phyloP scores from a whole-genome alignment of 305 asterid genomes.

The Euphrasia arctica region DNA sequence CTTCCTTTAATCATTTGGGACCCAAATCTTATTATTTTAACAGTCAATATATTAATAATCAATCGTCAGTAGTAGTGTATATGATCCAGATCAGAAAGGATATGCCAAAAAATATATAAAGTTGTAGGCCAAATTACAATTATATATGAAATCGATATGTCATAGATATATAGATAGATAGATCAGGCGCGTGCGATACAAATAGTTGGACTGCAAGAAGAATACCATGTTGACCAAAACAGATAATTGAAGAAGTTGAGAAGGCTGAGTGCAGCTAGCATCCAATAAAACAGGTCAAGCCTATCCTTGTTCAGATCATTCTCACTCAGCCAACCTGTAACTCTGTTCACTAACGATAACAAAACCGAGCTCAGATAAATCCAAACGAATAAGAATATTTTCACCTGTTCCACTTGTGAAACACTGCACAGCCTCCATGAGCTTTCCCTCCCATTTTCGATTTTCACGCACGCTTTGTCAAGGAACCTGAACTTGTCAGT shows the following conservation, averaged over 20 bases:
- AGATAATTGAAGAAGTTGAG: constrained; percentile 63
- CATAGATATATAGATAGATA: no score
- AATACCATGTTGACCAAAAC: constrained; percentile 64
- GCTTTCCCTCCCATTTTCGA: constrained; percentile 35
- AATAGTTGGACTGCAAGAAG: constrained; percentile 39
- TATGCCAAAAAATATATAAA: no score
- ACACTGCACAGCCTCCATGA: constrained; percentile 66
- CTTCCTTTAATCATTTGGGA: constrained; percentile 23
- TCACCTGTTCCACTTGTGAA: constrained; percentile 69
- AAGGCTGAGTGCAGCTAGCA: constrained; percentile 58
- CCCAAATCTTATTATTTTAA: constrained; percentile 20
- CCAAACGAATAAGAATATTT: constrained; percentile 64
- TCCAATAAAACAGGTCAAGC: constrained; percentile 69
- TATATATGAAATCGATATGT: neutral
- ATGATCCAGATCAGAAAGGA: no score
- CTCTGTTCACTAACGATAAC: constrained; percentile 55
- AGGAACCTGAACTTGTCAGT: constrained; percentile 64
- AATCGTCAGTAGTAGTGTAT: no score
- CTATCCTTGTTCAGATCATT: constrained; percentile 64
- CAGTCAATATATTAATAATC: constrained; percentile 9
- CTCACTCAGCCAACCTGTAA: constrained; percentile 63
- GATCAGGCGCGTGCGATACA: no score
- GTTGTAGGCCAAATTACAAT: no score
- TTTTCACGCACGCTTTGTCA: constrained; percentile 62
- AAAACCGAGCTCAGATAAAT: constrained; percentile 65